These are phyloP conservation scores for Backusella morwellensis DNA, from an alignment of 192 early-diverging fungal genomes.

Conservation along the genomic window DNA sequence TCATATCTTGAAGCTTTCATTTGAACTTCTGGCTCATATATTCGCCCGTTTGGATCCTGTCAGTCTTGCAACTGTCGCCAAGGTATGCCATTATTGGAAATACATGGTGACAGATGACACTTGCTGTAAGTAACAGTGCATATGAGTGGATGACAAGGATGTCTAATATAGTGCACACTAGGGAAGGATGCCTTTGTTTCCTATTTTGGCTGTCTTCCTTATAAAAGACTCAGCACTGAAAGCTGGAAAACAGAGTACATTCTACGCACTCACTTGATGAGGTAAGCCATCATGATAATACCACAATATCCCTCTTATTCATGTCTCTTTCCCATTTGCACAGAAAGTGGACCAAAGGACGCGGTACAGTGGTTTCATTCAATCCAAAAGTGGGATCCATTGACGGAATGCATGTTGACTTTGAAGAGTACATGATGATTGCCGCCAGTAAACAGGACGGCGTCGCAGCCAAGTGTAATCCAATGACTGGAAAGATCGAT, in stretches of 20 bases:
- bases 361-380: constrained; percentile 45
- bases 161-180: not conserved
- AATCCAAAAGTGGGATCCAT: constrained; percentile 60
- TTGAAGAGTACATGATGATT: constrained; percentile 49
- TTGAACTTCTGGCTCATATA: constrained; percentile 36
- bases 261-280: constrained; percentile 31
- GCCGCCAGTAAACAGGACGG: constrained; percentile 53
- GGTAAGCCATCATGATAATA: constrained; percentile 12
- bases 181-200: constrained; percentile 45
- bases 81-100: constrained; percentile 33
- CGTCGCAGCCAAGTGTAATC: constrained; percentile 55
- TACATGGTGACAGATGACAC: constrained; percentile 34
- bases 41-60: constrained; percentile 37
- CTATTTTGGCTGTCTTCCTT: constrained; percentile 42
- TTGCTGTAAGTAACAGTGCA: constrained; percentile 33
- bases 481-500: constrained; percentile 58
- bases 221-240: constrained; percentile 20
- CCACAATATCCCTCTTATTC: not conserved
- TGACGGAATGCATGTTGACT: constrained; percentile 45
- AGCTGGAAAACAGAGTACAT: constrained; percentile 46
- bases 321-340: not conserved
- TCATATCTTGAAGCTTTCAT: constrained; percentile 23
- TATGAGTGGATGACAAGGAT: not conserved
- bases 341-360: constrained; percentile 49
- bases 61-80: constrained; percentile 20